Base-by-base conservation (phyloP, 2,329 filamentous ascomycete species). In the Tolypocladium amazonense region DNA sequence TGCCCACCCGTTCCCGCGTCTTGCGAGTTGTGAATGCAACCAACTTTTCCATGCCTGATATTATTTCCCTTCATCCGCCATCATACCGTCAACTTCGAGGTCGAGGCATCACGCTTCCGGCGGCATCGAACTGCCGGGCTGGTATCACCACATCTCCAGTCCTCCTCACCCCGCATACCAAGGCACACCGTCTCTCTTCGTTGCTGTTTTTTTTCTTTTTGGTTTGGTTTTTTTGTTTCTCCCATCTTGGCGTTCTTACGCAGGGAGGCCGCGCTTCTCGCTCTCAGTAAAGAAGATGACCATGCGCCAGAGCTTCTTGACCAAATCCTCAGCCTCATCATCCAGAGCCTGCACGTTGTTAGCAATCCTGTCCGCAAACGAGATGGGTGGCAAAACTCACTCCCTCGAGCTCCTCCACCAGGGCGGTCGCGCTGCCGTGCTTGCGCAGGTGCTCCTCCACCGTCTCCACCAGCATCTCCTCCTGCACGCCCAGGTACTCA, bases 291-390 rank as follows among this genome's bases (percentile, higher is more conserved):
- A 97, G 84, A 97, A 97, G 69, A 97, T 96, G 60, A 97, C 87
- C 91, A 97, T 96, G 57, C 93, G 86, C 94, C 94, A 99, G 41
- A 99, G 82, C 77, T 97, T 97, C 83, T 91, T 95, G 56, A 97
- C 92, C 65, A 99, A 77, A 33, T 90, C 88, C 73, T 97, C 92
- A 14, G 92, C 92, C 71, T 97, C 94, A 69, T 99, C 94, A 70
- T 97, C 94, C 63, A 99, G 80, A 52, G 91, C 90, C 86, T 93
- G 63, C 62, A 60, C 62, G 37, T 23, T 56, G 63, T 77, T 67
- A 76, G 72, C 57, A 61, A 9, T 15, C 15, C 20, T 30, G 45
- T 18, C 25, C 45, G 45, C 15, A 15, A 12, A 15, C 25, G 3
- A 30, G 20, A 20, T 15, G 6, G 1, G 25, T 15, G 14, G 6